These are phyloP conservation scores for Populus simonii DNA, from an alignment of 345 rosid genomes.

Conservation along the genomic window DNA sequence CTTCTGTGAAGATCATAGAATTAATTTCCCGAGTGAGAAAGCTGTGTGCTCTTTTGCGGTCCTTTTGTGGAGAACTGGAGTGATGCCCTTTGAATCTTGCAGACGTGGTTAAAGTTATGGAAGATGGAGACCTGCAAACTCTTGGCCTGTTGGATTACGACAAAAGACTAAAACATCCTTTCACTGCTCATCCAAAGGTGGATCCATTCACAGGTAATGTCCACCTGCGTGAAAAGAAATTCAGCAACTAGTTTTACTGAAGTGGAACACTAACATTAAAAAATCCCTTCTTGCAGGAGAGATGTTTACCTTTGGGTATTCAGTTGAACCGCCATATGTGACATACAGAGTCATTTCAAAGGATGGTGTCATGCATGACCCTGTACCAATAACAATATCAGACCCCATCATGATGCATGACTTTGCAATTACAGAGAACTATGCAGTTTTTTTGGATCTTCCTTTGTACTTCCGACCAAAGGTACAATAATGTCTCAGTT, in stretches of 20 bases:
- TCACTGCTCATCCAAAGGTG: conserved; percentile 95
- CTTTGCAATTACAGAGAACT: conserved; percentile 90
- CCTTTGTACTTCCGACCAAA: conserved; percentile 83
- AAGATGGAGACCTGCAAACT: conserved; percentile 97
- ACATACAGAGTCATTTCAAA: conserved; percentile 88
- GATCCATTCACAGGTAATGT: conserved; percentile 83
- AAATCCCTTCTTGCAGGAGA: conserved; percentile 60
- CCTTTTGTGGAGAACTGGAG: background rate
- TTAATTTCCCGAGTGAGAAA: background rate
- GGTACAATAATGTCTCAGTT: conserved; percentile 42
- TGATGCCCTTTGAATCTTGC: conserved; percentile 16
- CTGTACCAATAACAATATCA: conserved; percentile 77
- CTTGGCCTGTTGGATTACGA: conserved; percentile 92
- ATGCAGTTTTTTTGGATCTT: conserved; percentile 91
- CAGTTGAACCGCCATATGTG: conserved; percentile 69
- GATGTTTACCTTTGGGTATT: conserved; percentile 93
- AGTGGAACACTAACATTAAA: conserved; percentile 7
- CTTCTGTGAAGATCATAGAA: background rate
- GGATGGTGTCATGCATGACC: conserved; percentile 88
- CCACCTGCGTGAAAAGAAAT: conserved; percentile 4
- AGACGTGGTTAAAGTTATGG: conserved; percentile 86
- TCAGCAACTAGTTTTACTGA: background rate
- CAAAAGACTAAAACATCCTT: conserved; percentile 82
- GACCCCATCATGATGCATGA: conserved; percentile 97
- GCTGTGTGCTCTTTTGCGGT: conserved; percentile 7